Conservation (phyloP, 257 asterid genomes). For the Solanum bulbocastanum region DNA sequence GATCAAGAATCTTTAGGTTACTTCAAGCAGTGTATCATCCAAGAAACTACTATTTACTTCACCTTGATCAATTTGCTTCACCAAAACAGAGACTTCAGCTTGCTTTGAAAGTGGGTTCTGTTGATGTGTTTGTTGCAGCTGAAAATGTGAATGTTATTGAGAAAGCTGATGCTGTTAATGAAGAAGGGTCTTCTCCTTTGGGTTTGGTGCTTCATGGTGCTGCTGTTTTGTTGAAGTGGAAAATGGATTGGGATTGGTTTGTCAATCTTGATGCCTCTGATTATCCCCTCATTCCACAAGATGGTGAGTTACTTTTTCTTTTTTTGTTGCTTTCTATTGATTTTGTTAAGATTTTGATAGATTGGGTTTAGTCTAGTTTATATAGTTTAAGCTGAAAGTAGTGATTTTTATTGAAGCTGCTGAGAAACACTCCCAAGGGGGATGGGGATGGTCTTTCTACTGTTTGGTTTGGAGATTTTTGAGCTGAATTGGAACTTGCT, state of each 20-base stretch:
- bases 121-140: constrained; percentile 19
- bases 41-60: constrained; percentile 30
- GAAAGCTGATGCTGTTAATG: constrained; percentile 18
- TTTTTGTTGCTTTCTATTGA: background rate
- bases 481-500: background rate
- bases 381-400: background rate
- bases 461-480: background rate
- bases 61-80: constrained; percentile 25
- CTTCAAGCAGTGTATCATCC: constrained; percentile 30
- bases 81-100: constrained; percentile 10
- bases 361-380: background rate
- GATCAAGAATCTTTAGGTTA: constrained; percentile 25
- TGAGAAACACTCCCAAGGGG: background rate
- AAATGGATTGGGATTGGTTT: constrained; percentile 35
- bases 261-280: constrained; percentile 32
- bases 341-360: background rate
- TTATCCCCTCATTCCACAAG: constrained; percentile 33
- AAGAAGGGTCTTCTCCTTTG: constrained; percentile 26
- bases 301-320: constrained; percentile 3
- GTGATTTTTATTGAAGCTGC: background rate
- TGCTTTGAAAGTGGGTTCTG: constrained; percentile 19
- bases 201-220: constrained; percentile 28
- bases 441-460: background rate
- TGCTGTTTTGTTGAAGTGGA: constrained; percentile 29
- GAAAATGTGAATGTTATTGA: constrained; percentile 24